Conservation (phyloP, 345 rosid genomes). For the Eucalyptus marginata region DNA sequence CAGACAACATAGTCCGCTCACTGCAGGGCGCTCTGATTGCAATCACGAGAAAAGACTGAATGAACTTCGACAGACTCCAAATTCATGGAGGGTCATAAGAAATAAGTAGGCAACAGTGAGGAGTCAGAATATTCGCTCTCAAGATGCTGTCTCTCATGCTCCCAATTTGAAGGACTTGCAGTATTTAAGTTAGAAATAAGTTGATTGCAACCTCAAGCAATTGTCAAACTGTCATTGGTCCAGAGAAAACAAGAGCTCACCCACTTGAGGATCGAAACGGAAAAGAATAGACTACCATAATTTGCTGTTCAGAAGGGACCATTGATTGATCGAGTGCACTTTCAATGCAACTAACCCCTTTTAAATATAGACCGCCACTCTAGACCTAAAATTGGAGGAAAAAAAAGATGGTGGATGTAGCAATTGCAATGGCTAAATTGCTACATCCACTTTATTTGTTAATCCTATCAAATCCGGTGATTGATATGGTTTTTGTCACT, state of each 20-base stretch:
- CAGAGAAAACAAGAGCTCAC: not conserved
- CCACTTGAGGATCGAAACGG: not conserved
- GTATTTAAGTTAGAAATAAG: not conserved
- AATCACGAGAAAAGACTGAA: not conserved
- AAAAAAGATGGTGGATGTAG: not conserved
- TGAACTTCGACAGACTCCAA: not conserved
- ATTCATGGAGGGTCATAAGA: not conserved
- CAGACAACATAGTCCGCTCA: no score
- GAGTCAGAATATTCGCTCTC: not conserved
- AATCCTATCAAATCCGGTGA: not conserved
- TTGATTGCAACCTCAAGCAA: not conserved
- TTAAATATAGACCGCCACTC: not conserved
- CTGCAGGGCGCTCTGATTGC: no score
- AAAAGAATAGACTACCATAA: not conserved
- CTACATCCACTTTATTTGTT: not conserved
- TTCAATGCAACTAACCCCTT: not conserved
- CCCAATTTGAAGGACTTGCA: not conserved
- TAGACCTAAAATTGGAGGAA: rapidly evolving
- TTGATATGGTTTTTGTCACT: not conserved
- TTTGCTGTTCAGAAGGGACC: not conserved
- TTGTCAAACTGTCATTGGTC: not conserved
- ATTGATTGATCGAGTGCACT: not conserved
- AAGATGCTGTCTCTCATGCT: not conserved
- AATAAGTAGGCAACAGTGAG: not conserved
- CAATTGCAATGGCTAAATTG: not conserved